Base-by-base conservation (phyloP, 495 filamentous ascomycete genomes). In the Aspergillus baeticus region DNA sequence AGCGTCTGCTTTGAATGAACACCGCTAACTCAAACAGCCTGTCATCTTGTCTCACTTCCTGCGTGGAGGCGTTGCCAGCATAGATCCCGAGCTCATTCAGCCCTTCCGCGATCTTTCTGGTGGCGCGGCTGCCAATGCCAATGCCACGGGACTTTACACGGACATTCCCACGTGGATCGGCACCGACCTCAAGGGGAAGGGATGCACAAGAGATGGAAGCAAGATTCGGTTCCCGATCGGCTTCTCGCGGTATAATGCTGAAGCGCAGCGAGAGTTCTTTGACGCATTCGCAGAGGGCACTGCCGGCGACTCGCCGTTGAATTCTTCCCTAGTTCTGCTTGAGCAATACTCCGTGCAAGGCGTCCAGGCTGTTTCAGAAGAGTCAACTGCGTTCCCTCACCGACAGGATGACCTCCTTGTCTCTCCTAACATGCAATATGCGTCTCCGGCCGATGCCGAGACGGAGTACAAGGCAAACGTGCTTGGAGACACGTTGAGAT, bases 321-420 rank as follows among this genome's bases (percentile, higher is more conserved):
- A 54, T n/a, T 42, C 49, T 11, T 63, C 59, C 8, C 45, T 58
- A 7, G 51, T 76, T 5, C 55, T 78, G 5, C 59, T 74, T 33
- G 78, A 80, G 57, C 70, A 64, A 13, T 81, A 78, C 61, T 60
- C 75, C 1, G 48, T 54, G 15, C 57, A 69, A 14, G 69, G 64
- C 11, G 66, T 76, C 10, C 54, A 62, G 18, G 54, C 54, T 2
- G 17, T 65, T 36, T 51, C 65, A 18, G 55, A 55, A 22, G 65
- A 65, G 10, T 56, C 57, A 20, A 65, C 73, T 7, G 73, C 73
- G 5, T 79, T 66, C 53, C 63, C 77, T 10, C 60, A 72, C 54
- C 70, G 77, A 1, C 61, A 51, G 5, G 62, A 71, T 37, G 53
- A 59, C 21, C 22, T 67, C 5, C 55, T 72, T 17, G 47, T 63